phyloP scores from a whole-genome alignment of 805 yeast genomes.

The Limtongozyma cylindracea region DNA sequence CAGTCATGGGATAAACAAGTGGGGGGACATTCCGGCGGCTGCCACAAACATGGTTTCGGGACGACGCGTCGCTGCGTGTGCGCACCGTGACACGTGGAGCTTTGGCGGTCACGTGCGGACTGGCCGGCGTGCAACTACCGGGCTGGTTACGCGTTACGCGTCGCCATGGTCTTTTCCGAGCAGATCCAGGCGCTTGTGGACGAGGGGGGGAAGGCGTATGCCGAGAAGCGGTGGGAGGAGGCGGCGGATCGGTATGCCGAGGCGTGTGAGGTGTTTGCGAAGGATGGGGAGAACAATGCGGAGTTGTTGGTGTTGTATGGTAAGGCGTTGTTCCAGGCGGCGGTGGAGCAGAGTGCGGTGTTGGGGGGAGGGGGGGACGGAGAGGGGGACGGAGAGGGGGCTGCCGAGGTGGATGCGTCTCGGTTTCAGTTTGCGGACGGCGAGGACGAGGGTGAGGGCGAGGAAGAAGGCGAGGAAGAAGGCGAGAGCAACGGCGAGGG shows the following conservation, averaged over 20 bases:
- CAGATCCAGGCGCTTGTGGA: constrained; percentile 8
- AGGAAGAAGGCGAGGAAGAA: constrained; percentile 5
- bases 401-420: constrained; percentile 2
- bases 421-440: constrained; percentile 5
- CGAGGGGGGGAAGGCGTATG: constrained; percentile 39
- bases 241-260: constrained; percentile 50
- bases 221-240: constrained; percentile 35
- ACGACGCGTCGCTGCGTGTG: too few species aligned
- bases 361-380: constrained; percentile 21
- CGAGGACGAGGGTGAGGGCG: constrained; percentile 5
- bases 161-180: too few species aligned
- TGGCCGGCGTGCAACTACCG: too few species aligned
- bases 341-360: constrained; percentile 49
- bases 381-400: constrained; percentile 5
- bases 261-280: constrained; percentile 35
- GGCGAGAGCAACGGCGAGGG: constrained; percentile 5
- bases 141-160: too few species aligned
- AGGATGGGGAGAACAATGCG: constrained; percentile 33
- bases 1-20: too few species aligned
- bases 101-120: too few species aligned
- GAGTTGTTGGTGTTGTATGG: constrained; percentile 59
- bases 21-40: too few species aligned
- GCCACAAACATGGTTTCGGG: too few species aligned
- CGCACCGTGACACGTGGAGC: too few species aligned
- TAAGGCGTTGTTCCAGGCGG: constrained; percentile 53